Evolutionary conservation across 2,329 filamentous ascomycete genomes (phyloP).

Genomic region (Penicillium italicum): DNA sequence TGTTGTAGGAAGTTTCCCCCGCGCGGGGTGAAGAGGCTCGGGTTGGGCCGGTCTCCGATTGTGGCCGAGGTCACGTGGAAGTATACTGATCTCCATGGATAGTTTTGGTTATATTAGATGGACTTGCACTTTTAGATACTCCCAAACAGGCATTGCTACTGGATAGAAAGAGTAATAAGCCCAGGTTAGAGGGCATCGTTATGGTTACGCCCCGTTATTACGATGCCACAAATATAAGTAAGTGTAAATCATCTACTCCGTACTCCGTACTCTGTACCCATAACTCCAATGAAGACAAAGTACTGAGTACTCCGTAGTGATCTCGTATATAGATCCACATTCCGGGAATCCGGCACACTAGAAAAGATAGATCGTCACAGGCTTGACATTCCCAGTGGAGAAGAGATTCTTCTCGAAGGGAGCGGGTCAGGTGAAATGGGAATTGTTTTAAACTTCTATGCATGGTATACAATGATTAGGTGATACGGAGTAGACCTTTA

Average conservation of each 20-base stretch:
- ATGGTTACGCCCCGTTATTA: neutral
- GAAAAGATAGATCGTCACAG: neutral
- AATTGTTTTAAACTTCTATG: neutral
- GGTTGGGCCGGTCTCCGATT: constrained; percentile 3
- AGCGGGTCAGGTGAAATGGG: neutral
- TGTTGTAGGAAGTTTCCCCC: constrained; percentile 2
- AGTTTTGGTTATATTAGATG: too few relatives aligned
- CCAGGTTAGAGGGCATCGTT: neutral
- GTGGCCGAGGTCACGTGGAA: constrained; percentile 1
- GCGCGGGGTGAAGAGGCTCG: constrained; percentile 6
- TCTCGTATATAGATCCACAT: neutral
- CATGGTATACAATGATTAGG: too few relatives aligned
- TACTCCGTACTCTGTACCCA: too few relatives aligned
- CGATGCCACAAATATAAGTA: neutral
- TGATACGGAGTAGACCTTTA: too few relatives aligned
- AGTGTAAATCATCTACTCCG: neutral
- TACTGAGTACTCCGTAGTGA: too few relatives aligned
- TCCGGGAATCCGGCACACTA: constrained; percentile 2
- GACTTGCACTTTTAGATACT: neutral
- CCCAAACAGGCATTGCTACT: neutral
- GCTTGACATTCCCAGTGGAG: neutral
- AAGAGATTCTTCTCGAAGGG: constrained; percentile 1
- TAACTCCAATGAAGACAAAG: neutral
- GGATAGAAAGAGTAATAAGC: too few relatives aligned
- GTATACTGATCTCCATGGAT: neutral